Conservation (phyloP, 768 basidiomycete species). For the Rhodotorula paludigena region DNA sequence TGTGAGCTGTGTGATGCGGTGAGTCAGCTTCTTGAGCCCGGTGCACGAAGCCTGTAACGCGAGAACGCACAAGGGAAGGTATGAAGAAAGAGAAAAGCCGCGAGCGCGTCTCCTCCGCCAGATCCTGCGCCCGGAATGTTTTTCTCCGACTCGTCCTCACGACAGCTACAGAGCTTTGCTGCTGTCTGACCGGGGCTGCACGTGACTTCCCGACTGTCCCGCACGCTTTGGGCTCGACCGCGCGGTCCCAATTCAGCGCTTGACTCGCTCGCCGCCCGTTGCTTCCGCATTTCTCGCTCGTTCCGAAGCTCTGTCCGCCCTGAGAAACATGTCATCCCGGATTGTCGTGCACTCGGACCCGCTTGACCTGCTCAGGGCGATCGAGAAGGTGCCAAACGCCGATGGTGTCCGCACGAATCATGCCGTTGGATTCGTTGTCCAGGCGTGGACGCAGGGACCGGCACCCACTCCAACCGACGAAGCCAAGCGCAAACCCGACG, state of each 20-base stretch:
- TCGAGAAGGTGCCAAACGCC: neutral
- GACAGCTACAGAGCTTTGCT: too few relatives aligned
- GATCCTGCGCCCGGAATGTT: neutral
- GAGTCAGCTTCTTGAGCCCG: neutral
- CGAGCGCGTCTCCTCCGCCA: neutral
- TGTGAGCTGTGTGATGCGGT: neutral
- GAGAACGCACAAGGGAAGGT: neutral
- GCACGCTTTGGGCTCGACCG: too few relatives aligned
- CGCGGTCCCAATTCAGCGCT: too few relatives aligned
- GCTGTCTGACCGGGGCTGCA: too few relatives aligned
- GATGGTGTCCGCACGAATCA: neutral
- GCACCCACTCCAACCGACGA: too few relatives aligned
- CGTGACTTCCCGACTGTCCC: too few relatives aligned
- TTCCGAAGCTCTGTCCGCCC: neutral
- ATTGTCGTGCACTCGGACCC: conserved; percentile 4
- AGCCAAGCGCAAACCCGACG: neutral
- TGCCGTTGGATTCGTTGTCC: neutral
- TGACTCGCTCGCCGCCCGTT: too few relatives aligned
- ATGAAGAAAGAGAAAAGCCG: neutral
- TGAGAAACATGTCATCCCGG: neutral
- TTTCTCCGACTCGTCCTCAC: neutral
- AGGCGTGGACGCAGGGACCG: neutral
- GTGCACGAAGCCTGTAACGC: too few relatives aligned
- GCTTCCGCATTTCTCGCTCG: too few relatives aligned
- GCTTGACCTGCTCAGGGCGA: neutral